Evolutionary conservation across 129 eudicot species (phyloP), one percentile per base, ranked within the genome.

Genomic region (Saussurea involucrata): DNA sequence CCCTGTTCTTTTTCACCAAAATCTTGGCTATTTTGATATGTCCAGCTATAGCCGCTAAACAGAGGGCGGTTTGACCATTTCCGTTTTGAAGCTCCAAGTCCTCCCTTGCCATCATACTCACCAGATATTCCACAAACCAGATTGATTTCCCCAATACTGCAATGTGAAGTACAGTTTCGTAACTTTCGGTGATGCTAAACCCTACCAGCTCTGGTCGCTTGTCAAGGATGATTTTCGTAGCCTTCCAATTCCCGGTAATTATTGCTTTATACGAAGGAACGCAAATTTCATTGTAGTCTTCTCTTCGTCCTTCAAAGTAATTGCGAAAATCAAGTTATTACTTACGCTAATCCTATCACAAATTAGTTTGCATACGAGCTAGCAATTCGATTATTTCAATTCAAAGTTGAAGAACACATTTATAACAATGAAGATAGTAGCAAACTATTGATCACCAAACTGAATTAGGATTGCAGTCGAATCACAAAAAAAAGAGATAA

Each of bases 91-190:
- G 70, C 34, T 76, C 87, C 44, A 76, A 24, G 24, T 86, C 84
- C 25, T 36, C 10, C 21, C 7, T 8, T 18, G 61, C 70, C 82
- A 83, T 75, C 18, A 70, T 31, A 15, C 78, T 42, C 4, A 70
- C 37, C 60, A 73, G 77, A 73, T 73, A 29, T 32, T 73, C 53
- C 22, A 73, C 68, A 31, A 57, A 73, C 76, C 66, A 64, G 64
- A 66, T 83, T 8, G 66, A 24, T 18, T 86, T 80, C 8, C 40
- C 33, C 29, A 6, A 65, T 12, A 84, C 83, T 0, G 87, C 87
- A 76, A 86, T 79, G 75, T 86, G 90, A 55, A 86, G 83, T 0
- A 81, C 85, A 1, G 79, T 86, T 17, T 86, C 89, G 4, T 55
- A 72, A 36, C 80, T 73, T 29, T 82, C 80, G 0, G 87, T 66